A percentile compares a stretch with the other conserved stretches of the same genome.
Conservation (phyloP, 2,329 filamentous ascomycete species). For the Calonectria naviculata region DNA sequence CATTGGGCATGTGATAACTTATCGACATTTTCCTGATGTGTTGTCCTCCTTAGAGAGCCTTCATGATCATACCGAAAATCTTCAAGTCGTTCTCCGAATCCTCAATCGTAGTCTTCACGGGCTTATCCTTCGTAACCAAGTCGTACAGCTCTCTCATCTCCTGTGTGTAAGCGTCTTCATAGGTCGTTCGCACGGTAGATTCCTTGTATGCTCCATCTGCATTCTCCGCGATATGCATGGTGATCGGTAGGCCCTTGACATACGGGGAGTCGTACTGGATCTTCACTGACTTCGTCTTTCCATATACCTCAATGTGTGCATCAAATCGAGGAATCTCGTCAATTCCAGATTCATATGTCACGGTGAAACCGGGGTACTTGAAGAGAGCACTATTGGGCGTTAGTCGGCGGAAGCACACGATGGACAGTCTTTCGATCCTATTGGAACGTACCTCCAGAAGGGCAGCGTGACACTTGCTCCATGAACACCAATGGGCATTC, state of each 20-base stretch:
- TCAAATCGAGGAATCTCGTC: conserved; percentile 64
- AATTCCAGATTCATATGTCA: conserved; percentile 68
- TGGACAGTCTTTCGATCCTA: neutral
- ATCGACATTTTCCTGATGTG: too few species aligned
- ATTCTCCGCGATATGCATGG: conserved; percentile 58
- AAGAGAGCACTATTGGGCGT: conserved; percentile 54
- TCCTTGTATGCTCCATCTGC: conserved; percentile 51
- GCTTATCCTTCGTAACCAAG: conserved; percentile 31
- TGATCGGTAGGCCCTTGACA: conserved; percentile 65
- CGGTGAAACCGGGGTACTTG: conserved; percentile 58
- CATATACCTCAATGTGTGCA: conserved; percentile 64
- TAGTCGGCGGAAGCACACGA: neutral
- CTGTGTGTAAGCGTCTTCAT: conserved; percentile 53
- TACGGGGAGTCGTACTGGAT: conserved; percentile 69
- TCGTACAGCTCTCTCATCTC: conserved; percentile 50
- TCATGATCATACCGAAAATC: conserved; percentile 44
- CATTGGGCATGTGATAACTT: too few species aligned
- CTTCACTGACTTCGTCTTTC: conserved; percentile 62
- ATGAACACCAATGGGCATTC: conserved; percentile 30
- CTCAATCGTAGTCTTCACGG: conserved; percentile 41
- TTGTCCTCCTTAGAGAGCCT: conserved; percentile 16
- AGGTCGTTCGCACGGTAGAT: conserved; percentile 54
- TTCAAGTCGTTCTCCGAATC: conserved; percentile 46
- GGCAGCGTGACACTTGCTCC: conserved; percentile 44
- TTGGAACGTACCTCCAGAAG: conserved; percentile 5